Base-by-base conservation (phyloP, 1,284 basidiomycete genomes). In the Trichosporon sp. region DNA sequence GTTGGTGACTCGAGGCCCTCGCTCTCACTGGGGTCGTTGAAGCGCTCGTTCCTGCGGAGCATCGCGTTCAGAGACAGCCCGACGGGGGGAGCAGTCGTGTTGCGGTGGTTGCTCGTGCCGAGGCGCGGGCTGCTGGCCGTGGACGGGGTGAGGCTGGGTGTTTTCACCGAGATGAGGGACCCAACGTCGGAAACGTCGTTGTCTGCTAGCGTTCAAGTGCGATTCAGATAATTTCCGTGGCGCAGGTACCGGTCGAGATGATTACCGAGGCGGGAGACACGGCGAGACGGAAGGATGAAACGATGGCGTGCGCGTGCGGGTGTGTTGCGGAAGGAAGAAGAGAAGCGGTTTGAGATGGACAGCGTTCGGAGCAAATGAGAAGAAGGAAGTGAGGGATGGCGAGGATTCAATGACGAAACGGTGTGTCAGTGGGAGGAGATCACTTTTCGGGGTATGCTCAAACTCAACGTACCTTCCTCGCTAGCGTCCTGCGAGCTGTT, bases 1-100 rank as follows among this genome's bases (percentile, higher is more conserved):
- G 79, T 81, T 44, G 81, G 81, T 3, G 80, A 81, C 72, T 82
- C 80, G 44, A 80, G 68, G n/a, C 78, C 80, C 70, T 81, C 80
- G 66, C 76, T 81, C 69, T 76, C 76, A 66, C 78, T 78, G 58
- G 62, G 53, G 13, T 68, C 63, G 29, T 44, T 25, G 56, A 60
- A 60, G 51, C 69, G 66, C 68, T 72, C 69, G 65, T 72, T 67
- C 29, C 71, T 69, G 38, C 71, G 69, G 5, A 72, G 65, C 15
- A 70, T 67, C 21, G 65, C 53, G 66, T 70, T 72, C 31, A 70
- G 65, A 4, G 70, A 65, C 3, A 69, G 66, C 4, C 58, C 65
- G 42, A 44, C 34, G 4, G 70, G 67, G 35, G 62, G 64, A 15
- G 62, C 62, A 2, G 62, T 44, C 62, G 62, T 65, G 64, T 31